A percentile compares a stretch with the other conserved stretches of the same genome.
Conservation (phyloP, 1,284 basidiomycete genomes). For the Wallemia hederae region DNA sequence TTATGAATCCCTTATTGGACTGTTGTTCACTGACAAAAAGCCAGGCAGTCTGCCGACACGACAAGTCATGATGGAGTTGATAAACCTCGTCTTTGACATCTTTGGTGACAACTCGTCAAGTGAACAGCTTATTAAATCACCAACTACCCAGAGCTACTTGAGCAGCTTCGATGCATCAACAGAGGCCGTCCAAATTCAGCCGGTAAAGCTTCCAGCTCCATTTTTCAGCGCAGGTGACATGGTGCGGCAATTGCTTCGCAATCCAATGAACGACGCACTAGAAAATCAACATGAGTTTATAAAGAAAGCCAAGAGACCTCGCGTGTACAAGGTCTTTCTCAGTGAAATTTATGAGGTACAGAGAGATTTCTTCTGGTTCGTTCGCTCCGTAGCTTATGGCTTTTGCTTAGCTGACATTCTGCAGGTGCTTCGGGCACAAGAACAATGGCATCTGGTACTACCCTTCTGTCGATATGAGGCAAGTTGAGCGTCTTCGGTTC, state of each 20-base stretch:
- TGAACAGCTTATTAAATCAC: neutral
- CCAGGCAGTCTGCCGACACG: conserved; percentile 72
- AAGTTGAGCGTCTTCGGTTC: neutral
- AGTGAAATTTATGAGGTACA: neutral
- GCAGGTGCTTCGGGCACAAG: neutral
- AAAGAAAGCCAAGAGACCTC: neutral
- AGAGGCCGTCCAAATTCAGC: neutral
- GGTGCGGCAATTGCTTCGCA: neutral
- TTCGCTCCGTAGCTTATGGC: neutral
- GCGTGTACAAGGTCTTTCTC: neutral
- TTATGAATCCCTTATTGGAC: conserved; percentile 44
- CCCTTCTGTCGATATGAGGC: neutral
- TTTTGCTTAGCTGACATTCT: neutral
- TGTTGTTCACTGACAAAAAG: conserved; percentile 88
- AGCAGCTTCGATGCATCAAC: neutral
- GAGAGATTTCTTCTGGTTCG: neutral
- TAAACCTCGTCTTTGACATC: conserved; percentile 52
- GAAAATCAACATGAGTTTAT: neutral
- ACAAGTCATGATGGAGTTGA: conserved; percentile 63
- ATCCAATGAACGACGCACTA: neutral
- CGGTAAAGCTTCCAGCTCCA: neutral
- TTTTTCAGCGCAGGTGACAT: neutral
- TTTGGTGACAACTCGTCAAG: conserved; percentile 14
- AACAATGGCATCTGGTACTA: neutral
- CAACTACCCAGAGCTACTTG: neutral